Base-by-base conservation (phyloP, 78 protist genomes). In the Speleostelium caveatum region DNA sequence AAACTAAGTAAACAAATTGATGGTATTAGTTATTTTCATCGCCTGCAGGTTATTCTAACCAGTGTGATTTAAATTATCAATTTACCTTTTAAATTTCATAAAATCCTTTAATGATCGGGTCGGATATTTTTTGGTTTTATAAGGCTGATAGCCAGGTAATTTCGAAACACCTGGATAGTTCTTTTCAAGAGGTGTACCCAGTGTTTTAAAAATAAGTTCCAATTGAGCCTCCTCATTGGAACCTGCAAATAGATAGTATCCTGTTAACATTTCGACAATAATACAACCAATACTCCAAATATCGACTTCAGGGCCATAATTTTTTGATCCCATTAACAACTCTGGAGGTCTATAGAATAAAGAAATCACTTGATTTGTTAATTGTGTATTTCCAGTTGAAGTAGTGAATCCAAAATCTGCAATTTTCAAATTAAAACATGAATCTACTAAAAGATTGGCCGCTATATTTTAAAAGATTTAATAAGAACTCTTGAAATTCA, bases 401-500 rank as follows among this genome's bases (percentile, higher is more conserved):
- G 90, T 94, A 7, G 98, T 92, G 38, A 93, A 73, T 17, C 98
- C 98, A 63, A 95, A 96, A 62, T 96, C 98, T 39, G 96, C 95
- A 68, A 96, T 26, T 28, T 62, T 45, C 24, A 96, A 53, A 42
- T 28, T 53, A 22, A 94, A 89, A 3, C 86, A 41, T 17, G 73
- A 33, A 62, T 90, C 73, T 38, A 96, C 61, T 38, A 96, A 86
- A 24, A 94, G 62, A 63, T 96, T 96, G 51, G 88, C 72, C 2
- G 97, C 96, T 77, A 87, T 92, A 38, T 24, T 30, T 8, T 73
- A 35, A 32, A 56, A 6, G 22, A 16, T 30, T 73, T 17, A 56
- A 36, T 72, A 12, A 55, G 22, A 45, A 35, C 30, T 35, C 14
- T 26, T 26, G 4, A 28, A 7, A 21, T 42, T 5, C 17, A 24